Evolutionary conservation across 2,329 filamentous ascomycete species (phyloP).

Genomic region (Alternaria hordeiaustralica): DNA sequence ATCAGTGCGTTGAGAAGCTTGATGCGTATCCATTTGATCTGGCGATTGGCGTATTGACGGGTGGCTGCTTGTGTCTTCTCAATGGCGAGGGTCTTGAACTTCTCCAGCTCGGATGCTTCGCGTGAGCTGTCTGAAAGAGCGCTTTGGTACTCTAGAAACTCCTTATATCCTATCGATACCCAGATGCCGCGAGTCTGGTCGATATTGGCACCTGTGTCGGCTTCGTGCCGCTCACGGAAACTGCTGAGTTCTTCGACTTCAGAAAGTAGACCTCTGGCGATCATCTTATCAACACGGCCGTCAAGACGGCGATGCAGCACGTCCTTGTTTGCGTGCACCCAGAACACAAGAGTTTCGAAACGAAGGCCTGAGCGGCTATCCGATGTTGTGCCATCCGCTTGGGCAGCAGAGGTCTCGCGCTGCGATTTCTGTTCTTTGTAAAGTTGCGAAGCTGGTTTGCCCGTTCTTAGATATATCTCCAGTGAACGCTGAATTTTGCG

Average conservation of each 20-base stretch:
- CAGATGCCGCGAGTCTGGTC: conserved; percentile 87
- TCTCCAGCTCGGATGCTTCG: conserved; percentile 55
- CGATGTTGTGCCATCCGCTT: background rate
- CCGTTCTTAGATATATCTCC: conserved; percentile 86
- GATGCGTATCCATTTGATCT: conserved; percentile 84
- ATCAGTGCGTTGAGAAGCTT: conserved; percentile 76
- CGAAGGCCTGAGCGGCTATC: conserved; percentile 46
- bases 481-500: conserved; percentile 90
- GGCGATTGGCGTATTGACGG: conserved; percentile 83
- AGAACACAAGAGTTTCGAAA: conserved; percentile 75
- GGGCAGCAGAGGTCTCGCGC: conserved; percentile 39
- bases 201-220: conserved; percentile 58
- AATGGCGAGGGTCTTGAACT: conserved; percentile 65
- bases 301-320: conserved; percentile 73
- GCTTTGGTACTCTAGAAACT: conserved; percentile 75
- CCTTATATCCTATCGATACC: conserved; percentile 96
- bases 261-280: conserved; percentile 67
- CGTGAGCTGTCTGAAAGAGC: conserved; percentile 37
- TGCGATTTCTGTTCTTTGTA: conserved; percentile 74
- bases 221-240: conserved; percentile 54
- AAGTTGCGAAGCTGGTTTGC: conserved; percentile 80
- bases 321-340: conserved; percentile 79
- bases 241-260: conserved; percentile 65
- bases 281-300: conserved; percentile 82
- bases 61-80: conserved; percentile 83